Conservation (phyloP, 371 early-diverging fungal species). For the Umbelopsis sp. region DNA sequence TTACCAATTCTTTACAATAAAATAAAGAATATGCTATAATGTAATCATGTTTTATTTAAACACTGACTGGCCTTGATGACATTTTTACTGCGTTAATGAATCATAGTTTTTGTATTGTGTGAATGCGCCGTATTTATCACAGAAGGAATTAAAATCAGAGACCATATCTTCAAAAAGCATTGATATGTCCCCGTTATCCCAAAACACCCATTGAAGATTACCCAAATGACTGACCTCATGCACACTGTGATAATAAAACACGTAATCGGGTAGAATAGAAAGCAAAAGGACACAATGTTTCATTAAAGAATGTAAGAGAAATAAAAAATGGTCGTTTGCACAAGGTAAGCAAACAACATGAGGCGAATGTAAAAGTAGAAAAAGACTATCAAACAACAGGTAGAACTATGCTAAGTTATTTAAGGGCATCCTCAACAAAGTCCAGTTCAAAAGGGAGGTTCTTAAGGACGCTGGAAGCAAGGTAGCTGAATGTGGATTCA, state of each 20-base stretch:
- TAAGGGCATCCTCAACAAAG: constrained; percentile 5
- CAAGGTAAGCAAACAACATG: no score
- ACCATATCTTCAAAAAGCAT: no score
- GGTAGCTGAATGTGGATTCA: constrained; percentile 74
- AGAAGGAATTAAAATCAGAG: no score
- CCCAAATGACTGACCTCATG: no score
- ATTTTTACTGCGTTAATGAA: no score
- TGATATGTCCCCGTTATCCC: no score
- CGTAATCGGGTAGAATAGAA: no score
- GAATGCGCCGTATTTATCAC: no score
- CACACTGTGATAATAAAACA: no score
- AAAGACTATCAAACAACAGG: background rate
- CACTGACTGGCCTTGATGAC: background rate
- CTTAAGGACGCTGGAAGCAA: constrained; percentile 45
- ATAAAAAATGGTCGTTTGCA: no score
- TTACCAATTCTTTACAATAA: background rate
- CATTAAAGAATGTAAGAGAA: background rate
- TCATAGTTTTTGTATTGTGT: no score
- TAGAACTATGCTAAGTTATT: constrained; percentile 1
- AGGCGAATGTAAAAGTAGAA: background rate
- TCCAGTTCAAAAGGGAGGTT: constrained; percentile 30
- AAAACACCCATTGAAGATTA: no score
- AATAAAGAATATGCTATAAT: constrained; percentile 13
- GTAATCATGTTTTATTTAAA: background rate
- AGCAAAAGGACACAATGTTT: background rate